phyloP scores from a whole-genome alignment of 148 eudicot genomes.

The Vaccinium darrowii region DNA sequence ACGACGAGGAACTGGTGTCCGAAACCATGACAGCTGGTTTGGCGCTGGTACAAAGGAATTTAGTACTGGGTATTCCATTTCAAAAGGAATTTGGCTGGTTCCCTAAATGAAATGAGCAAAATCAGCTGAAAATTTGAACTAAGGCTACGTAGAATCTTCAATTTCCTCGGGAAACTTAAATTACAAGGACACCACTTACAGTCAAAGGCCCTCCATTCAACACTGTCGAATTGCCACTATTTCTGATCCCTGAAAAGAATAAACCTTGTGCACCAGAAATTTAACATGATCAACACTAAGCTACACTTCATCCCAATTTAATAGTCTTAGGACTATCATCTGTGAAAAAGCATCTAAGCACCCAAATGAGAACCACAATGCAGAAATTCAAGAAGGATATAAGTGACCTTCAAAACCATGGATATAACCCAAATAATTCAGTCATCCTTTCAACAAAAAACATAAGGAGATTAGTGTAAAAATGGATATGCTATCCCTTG shows the following conservation, averaged over 20 bases:
- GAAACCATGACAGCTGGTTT: neutral
- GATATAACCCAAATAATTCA: neutral
- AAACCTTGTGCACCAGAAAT: neutral
- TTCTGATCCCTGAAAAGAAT: neutral
- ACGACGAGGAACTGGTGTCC: neutral
- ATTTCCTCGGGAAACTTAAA: neutral
- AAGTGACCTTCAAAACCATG: neutral
- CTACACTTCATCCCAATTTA: neutral
- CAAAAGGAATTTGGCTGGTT: constrained; percentile 17
- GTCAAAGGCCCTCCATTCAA: neutral
- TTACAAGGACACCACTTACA: constrained; percentile 9
- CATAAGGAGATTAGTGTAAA: neutral
- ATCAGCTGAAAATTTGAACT: neutral
- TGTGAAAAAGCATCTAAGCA: neutral
- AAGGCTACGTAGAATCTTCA: neutral
- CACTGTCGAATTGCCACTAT: neutral
- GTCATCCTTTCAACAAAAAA: neutral
- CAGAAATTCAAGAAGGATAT: neutral
- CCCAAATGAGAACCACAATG: neutral
- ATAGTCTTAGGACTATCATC: neutral
- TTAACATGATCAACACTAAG: neutral
- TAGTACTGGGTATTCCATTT: constrained; percentile 18
- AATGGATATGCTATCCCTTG: neutral
- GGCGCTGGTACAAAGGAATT: constrained; percentile 9
- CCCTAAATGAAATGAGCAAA: constrained; percentile 24